Percentiles rank a stretch among this genome's conserved stretches.
Evolutionary conservation across 352 stramenopile genomes (phyloP).

Genomic region (Globisporangium rhizosaccharum): DNA sequence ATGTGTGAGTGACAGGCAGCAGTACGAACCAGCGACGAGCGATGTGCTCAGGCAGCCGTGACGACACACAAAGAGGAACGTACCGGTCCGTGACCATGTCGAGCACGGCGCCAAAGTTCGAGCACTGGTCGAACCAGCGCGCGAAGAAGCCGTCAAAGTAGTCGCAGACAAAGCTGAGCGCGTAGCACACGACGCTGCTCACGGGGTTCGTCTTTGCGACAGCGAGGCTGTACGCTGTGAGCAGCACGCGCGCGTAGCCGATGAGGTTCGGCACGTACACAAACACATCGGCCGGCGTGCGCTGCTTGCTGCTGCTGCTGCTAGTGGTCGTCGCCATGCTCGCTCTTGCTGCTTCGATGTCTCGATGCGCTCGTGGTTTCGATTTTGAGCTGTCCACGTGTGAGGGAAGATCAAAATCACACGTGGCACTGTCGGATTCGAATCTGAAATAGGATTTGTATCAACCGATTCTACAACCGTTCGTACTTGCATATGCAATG

Average conservation of each 20-base stretch:
- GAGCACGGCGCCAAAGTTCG: conserved; percentile 92
- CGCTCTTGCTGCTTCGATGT: too few species aligned
- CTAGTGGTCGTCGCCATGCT: conserved; percentile 6
- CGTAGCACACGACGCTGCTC: conserved; percentile 86
- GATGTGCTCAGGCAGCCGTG: too few species aligned
- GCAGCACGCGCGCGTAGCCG: conserved; percentile 89
- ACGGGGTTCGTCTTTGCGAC: conserved; percentile 69
- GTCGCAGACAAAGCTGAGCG: conserved; percentile 95
- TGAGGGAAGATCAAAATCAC: too few species aligned
- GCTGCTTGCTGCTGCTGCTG: conserved; percentile 11
- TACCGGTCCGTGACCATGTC: conserved; percentile 98
- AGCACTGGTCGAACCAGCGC: conserved; percentile 95
- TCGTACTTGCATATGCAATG: too few species aligned
- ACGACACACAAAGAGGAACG: neutral
- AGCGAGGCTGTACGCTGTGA: conserved; percentile 83
- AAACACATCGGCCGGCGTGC: conserved; percentile 77
- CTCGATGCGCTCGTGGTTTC: too few species aligned
- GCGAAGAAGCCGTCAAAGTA: conserved; percentile 98
- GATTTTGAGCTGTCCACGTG: too few species aligned
- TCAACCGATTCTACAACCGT: too few species aligned
- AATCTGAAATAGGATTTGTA: too few species aligned
- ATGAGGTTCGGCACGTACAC: conserved; percentile 97
- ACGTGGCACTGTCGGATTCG: too few species aligned
- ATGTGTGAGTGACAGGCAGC: neutral
- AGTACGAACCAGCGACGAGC: neutral